Percentiles rank a stretch among this genome's conserved stretches.
Conservation (phyloP, 371 early-diverging fungal species). For the Thermomucor indicae-seudaticae region DNA sequence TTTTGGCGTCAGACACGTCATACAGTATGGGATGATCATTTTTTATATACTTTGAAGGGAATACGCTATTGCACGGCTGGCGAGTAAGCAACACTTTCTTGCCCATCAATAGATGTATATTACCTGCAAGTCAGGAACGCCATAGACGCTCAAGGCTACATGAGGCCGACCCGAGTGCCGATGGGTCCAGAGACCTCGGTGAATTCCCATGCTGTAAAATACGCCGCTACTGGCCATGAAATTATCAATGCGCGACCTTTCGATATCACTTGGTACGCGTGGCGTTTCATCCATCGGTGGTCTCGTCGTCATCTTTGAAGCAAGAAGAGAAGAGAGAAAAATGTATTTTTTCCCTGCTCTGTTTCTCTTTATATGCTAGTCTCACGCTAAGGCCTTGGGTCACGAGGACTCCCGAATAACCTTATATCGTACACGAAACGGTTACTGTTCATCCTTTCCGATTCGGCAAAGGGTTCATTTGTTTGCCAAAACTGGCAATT, state of each 20-base stretch:
- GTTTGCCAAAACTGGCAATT: too few relatives aligned
- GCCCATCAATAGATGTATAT: constrained; percentile 1
- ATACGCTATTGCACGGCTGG: constrained; percentile 25
- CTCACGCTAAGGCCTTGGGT: too few relatives aligned
- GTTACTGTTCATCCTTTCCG: too few relatives aligned
- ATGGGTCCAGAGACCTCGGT: constrained; percentile 27
- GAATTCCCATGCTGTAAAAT: constrained; percentile 46
- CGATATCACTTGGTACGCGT: constrained; percentile 32
- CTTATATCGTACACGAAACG: too few relatives aligned
- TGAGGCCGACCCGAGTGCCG: constrained; percentile 28
- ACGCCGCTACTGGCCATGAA: constrained; percentile 34
- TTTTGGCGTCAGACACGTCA: background rate
- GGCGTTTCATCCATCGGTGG: constrained; percentile 36
- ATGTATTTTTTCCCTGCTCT: too few relatives aligned
- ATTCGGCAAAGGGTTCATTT: too few relatives aligned
- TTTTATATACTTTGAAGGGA: constrained; percentile 26
- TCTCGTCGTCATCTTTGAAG: background rate
- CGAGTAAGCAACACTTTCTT: too few relatives aligned
- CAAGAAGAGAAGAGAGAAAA: background rate
- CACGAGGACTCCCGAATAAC: too few relatives aligned
- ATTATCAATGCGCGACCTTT: constrained; percentile 36
- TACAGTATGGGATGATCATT: background rate
- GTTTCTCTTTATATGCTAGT: too few relatives aligned
- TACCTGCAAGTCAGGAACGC: constrained; percentile 74
- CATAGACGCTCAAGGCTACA: constrained; percentile 52